Percentiles rank a stretch among this genome's conserved stretches.
phyloP scores from a whole-genome alignment of 2,329 filamentous ascomycete genomes.

The Sordariomycetes sp. region DNA sequence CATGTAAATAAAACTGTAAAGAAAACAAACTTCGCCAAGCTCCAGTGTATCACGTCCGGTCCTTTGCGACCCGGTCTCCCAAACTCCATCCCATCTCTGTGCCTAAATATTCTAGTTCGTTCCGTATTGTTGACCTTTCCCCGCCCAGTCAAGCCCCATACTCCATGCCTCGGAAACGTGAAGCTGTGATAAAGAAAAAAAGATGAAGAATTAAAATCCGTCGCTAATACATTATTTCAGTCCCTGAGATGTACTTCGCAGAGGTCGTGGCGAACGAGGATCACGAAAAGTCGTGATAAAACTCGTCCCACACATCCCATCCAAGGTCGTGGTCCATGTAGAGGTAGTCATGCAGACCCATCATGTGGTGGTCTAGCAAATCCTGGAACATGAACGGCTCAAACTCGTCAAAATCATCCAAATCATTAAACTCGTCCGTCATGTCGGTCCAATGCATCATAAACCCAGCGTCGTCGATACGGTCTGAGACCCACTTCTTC shows the following conservation, averaged over 20 bases:
- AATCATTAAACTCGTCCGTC: neutral
- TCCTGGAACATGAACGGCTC: neutral
- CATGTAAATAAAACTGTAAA: neutral
- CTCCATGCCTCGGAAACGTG: neutral
- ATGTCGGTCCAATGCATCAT: neutral
- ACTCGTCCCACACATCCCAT: neutral
- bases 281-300: neutral
- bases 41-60: neutral
- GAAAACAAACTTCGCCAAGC: neutral
- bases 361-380: neutral
- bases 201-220: neutral
- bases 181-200: neutral
- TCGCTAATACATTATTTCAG: neutral
- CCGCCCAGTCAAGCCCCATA: neutral
- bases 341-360: neutral
- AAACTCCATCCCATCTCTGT: neutral
- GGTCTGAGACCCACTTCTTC: slow-evolving; percentile 4
- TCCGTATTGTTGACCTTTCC: neutral
- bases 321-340: neutral
- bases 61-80: neutral
- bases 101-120: neutral
- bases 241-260: neutral
- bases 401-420: neutral
- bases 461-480: neutral
- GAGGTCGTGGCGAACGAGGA: neutral